These are phyloP conservation scores for Ananas comosus DNA, from an alignment of 176 grass and related monocot genomes.

Conservation along the genomic window DNA sequence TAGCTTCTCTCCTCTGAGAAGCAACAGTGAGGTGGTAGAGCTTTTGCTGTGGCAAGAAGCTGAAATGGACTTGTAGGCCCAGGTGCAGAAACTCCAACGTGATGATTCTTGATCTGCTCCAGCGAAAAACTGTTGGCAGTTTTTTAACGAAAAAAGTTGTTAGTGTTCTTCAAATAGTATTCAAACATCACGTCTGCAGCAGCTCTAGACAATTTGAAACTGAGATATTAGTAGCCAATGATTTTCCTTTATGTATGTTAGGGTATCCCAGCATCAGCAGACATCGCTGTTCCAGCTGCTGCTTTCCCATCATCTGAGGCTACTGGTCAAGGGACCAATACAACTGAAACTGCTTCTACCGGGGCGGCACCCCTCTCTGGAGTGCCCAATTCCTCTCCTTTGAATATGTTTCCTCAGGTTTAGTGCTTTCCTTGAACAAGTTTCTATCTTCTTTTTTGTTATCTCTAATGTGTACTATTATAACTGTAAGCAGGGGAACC, in stretches of 20 bases:
- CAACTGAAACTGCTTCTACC: slow-evolving; percentile 26
- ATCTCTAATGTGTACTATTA: slow-evolving; percentile 25
- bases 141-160: not conserved
- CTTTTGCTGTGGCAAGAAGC: too few relatives aligned
- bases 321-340: slow-evolving; percentile 34
- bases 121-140: not conserved
- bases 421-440: not conserved
- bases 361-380: slow-evolving; percentile 37
- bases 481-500: slow-evolving; percentile 29
- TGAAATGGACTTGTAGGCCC: too few relatives aligned
- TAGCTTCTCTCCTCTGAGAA: too few relatives aligned
- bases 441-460: slow-evolving; percentile 12
- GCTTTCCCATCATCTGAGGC: slow-evolving; percentile 13
- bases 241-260: slow-evolving; percentile 27
- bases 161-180: too few relatives aligned
- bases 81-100: too few relatives aligned
- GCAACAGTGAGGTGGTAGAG: too few relatives aligned
- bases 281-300: slow-evolving; percentile 54
- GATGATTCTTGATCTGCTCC: too few relatives aligned
- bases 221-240: slow-evolving; percentile 15
- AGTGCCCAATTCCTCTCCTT: slow-evolving; percentile 67
- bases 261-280: slow-evolving; percentile 77
- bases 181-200: too few relatives aligned
- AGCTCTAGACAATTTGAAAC: slow-evolving; percentile 1
- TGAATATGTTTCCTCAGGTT: slow-evolving; percentile 96